A percentile compares a stretch with the other conserved stretches of the same genome.
Conservation (phyloP, 116 monocot species). For the Zostera marina region DNA sequence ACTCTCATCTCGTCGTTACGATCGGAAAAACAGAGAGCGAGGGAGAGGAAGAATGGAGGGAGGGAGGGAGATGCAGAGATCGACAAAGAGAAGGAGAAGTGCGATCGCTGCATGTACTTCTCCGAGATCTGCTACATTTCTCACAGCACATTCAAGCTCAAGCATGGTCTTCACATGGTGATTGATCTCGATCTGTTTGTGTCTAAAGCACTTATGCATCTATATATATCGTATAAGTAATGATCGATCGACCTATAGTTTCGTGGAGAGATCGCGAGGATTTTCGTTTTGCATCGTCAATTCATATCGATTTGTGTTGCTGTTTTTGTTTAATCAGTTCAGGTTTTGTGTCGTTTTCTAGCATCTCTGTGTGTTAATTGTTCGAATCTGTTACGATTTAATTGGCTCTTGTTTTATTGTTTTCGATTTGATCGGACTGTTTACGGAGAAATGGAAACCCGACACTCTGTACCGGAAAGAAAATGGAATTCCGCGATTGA, state of each 20-base stretch:
- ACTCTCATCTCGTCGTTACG: not conserved
- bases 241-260: not conserved
- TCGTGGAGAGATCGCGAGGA: too few relatives aligned
- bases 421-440: too few relatives aligned
- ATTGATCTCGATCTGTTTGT: not conserved
- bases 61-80: conserved; percentile 8
- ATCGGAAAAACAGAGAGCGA: not conserved
- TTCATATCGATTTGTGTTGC: too few relatives aligned
- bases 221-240: not conserved
- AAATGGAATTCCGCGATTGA: too few relatives aligned
- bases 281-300: too few relatives aligned
- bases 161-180: conserved; percentile 52
- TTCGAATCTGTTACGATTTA: too few relatives aligned
- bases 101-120: conserved; percentile 47
- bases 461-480: too few relatives aligned
- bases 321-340: too few relatives aligned
- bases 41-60: not conserved
- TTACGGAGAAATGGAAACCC: too few relatives aligned
- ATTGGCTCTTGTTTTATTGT: too few relatives aligned
- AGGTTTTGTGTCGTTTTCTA: too few relatives aligned
- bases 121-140: conserved; percentile 29
- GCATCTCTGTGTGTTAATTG: too few relatives aligned
- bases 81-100: conserved; percentile 21
- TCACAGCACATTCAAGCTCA: conserved; percentile 16
- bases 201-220: not conserved